Conservation (phyloP, 495 filamentous ascomycete genomes). For the Penicillium pulvis region DNA sequence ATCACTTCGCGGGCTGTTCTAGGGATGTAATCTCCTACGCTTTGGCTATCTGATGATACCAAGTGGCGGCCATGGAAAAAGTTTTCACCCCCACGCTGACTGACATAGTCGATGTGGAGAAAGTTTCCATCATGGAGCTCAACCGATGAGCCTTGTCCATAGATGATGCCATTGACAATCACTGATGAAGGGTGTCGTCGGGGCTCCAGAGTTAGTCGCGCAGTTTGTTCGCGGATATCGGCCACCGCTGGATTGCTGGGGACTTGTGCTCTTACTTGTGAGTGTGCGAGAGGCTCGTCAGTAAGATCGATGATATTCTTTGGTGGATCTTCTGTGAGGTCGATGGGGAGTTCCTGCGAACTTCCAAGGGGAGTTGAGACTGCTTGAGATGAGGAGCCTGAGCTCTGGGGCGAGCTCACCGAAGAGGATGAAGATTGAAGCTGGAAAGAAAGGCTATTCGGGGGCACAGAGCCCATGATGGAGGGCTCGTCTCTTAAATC, state of each 20-base stretch:
- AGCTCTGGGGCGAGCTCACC: neutral
- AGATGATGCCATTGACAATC: neutral
- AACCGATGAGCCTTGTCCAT: neutral
- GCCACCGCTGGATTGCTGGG: neutral
- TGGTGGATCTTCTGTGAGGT: neutral
- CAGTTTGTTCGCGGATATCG: neutral
- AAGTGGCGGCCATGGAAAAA: neutral
- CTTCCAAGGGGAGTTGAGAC: neutral
- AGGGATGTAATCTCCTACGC: neutral
- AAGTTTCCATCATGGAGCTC: conserved; percentile 4
- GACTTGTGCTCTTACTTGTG: neutral
- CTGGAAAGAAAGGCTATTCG: neutral
- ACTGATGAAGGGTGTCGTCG: neutral
- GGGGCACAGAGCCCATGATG: neutral
- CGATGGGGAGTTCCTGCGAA: neutral
- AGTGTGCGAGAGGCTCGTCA: neutral
- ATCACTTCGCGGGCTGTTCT: conserved; percentile 11
- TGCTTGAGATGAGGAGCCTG: neutral
- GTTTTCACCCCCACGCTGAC: neutral
- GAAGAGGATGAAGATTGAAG: neutral
- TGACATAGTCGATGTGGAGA: neutral
- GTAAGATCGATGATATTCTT: neutral
- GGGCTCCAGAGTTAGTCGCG: neutral
- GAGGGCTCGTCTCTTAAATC: neutral
- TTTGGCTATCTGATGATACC: neutral